Conservation (phyloP, 2,329 filamentous ascomycete genomes). For the Mariannaea elegans region DNA sequence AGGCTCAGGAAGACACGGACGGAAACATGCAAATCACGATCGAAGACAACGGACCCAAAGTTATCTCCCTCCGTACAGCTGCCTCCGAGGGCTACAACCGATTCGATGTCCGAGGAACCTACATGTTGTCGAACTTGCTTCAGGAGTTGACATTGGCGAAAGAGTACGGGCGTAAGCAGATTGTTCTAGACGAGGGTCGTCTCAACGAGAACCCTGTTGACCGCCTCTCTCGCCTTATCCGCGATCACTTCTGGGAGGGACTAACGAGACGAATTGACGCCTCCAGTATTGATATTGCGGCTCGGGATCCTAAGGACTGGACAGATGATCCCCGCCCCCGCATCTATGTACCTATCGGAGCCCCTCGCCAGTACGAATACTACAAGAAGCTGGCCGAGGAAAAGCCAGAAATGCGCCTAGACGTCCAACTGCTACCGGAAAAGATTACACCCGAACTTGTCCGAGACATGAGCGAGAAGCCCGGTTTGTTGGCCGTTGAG, state of each 20-base stretch:
- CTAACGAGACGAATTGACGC: conserved; percentile 91
- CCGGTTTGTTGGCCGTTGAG: conserved; percentile 87
- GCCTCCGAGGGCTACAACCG: conserved; percentile 86
- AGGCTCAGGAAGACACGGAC: conserved; percentile 91
- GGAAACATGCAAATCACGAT: conserved; percentile 97
- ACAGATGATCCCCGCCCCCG: conserved; percentile 87
- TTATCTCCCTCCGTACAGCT: conserved; percentile 84
- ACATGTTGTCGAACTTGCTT: conserved; percentile 95
- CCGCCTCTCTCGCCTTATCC: conserved; percentile 85
- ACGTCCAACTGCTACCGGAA: conserved; percentile 82
- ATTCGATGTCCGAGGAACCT: conserved; percentile 93
- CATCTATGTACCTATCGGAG: conserved; percentile 88
- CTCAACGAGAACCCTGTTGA: conserved; percentile 96
- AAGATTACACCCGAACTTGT: conserved; percentile 84
- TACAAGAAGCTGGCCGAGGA: conserved; percentile 83
- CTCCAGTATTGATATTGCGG: conserved; percentile 85
- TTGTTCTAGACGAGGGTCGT: conserved; percentile 89
- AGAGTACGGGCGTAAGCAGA: conserved; percentile 87
- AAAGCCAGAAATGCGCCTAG: conserved; percentile 83
- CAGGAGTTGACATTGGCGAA: conserved; percentile 94
- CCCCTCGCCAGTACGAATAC: conserved; percentile 88
- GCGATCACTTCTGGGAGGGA: conserved; percentile 91
- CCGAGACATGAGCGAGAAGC: conserved; percentile 83
- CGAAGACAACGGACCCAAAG: conserved; percentile 93
- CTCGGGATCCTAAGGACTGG: conserved; percentile 94